Evolutionary conservation across 2,329 filamentous ascomycete species (phyloP).

Genomic region (Stachybotrys chlorohalonatus): DNA sequence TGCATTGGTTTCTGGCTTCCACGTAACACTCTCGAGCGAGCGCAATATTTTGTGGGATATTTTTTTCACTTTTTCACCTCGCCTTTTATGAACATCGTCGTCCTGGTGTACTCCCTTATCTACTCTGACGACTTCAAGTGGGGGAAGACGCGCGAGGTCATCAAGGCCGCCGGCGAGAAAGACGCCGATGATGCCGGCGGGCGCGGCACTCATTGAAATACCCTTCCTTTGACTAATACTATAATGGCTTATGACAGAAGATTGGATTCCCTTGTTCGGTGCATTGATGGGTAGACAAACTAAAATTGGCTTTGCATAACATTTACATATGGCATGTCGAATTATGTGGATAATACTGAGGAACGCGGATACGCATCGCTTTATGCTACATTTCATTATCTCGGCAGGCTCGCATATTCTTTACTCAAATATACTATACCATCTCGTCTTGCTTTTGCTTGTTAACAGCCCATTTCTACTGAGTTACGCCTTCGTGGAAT

Average conservation of each 20-base stretch:
- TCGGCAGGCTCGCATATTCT: not conserved
- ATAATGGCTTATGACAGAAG: not conserved
- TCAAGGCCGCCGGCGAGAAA: slow-evolving; percentile 17
- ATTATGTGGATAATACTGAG: not conserved
- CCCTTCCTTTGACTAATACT: not conserved
- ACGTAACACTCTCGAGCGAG: slow-evolving; percentile 25
- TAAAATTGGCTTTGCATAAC: not conserved
- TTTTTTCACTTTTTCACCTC: slow-evolving; percentile 26
- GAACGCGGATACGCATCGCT: not conserved
- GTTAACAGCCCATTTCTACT: too few relatives aligned
- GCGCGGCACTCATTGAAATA: slow-evolving; percentile 11
- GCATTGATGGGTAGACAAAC: not conserved
- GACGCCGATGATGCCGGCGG: slow-evolving; percentile 13
- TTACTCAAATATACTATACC: not conserved
- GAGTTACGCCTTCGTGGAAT: too few relatives aligned
- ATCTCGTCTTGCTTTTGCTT: too few relatives aligned
- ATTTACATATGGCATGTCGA: not conserved
- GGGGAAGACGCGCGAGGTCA: slow-evolving; percentile 34
- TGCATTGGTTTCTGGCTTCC: slow-evolving; percentile 33
- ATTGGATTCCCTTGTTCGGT: not conserved
- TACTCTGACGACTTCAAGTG: slow-evolving; percentile 36
- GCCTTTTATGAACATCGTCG: slow-evolving; percentile 33
- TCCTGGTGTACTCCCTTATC: slow-evolving; percentile 30
- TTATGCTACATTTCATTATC: not conserved
- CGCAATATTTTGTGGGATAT: slow-evolving; percentile 29